Conservation (phyloP, 208 protist species). For the Leishmania gerbilli region DNA sequence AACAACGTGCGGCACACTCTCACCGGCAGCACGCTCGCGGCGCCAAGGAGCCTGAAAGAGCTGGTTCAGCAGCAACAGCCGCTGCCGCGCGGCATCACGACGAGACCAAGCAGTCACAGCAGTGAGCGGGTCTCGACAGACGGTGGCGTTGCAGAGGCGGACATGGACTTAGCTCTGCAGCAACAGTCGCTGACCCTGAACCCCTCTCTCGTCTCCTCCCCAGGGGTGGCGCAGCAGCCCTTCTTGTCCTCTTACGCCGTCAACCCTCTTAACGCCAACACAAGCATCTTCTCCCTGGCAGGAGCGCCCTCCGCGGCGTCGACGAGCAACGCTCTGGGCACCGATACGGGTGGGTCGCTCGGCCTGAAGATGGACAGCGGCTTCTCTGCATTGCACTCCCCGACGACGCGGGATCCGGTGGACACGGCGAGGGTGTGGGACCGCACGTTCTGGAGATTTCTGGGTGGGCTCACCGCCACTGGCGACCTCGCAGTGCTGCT, state of each 20-base stretch:
- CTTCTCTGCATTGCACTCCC: constrained; percentile 3
- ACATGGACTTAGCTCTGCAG: constrained; percentile 8
- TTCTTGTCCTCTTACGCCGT: neutral
- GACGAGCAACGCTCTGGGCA: neutral
- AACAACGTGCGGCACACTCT: constrained; percentile 28
- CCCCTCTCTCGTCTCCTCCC: neutral
- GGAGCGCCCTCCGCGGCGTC: neutral
- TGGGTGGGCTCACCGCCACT: constrained; percentile 36
- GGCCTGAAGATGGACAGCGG: neutral
- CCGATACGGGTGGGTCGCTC: constrained; percentile 8
- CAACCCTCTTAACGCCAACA: neutral
- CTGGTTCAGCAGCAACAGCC: constrained; percentile 4
- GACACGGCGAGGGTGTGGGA: constrained; percentile 41
- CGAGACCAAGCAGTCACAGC: constrained; percentile 1
- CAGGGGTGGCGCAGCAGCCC: neutral
- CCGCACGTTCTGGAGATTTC: constrained; percentile 43
- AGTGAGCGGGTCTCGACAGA: constrained; percentile 1
- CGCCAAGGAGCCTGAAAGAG: constrained; percentile 8
- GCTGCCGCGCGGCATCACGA: constrained; percentile 1
- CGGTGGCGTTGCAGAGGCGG: neutral
- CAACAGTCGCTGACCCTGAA: neutral
- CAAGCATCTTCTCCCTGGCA: constrained; percentile 7
- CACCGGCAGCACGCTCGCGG: neutral
- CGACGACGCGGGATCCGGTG: constrained; percentile 23
- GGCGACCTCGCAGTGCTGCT: constrained; percentile 39